Conservation (phyloP, 2,329 filamentous ascomycete genomes). For the Immersiporthe knoxdaviesiana region DNA sequence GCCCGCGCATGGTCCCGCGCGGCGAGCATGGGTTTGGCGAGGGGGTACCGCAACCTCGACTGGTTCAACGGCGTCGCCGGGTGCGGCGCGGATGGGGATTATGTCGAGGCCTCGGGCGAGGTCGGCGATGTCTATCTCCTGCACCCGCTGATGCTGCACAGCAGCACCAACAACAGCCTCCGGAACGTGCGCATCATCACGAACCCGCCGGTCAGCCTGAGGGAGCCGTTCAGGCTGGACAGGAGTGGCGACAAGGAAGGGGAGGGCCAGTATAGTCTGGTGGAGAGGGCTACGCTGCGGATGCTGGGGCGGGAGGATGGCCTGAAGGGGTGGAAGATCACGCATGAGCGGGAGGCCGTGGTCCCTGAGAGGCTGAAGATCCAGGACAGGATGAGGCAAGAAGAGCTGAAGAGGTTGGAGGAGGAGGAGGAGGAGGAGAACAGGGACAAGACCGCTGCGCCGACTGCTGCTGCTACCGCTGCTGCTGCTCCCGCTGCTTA, state of each 20-base stretch:
- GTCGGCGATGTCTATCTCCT: slow-evolving; percentile 62
- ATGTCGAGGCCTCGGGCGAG: slow-evolving; percentile 58
- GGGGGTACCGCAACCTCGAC: slow-evolving; percentile 44
- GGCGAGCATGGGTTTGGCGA: slow-evolving; percentile 53
- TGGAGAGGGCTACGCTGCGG: slow-evolving; percentile 58
- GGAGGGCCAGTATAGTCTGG: slow-evolving; percentile 52
- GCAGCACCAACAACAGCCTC: slow-evolving; percentile 51
- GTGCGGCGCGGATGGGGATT: slow-evolving; percentile 44
- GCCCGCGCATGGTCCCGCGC: slow-evolving; percentile 65
- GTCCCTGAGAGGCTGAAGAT: slow-evolving; percentile 53
- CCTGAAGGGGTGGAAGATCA: slow-evolving; percentile 57
- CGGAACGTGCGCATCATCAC: slow-evolving; percentile 53
- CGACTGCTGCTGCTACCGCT: too few species aligned
- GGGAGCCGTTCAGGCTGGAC: slow-evolving; percentile 56
- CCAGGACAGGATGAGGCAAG: slow-evolving; percentile 54
- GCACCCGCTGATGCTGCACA: slow-evolving; percentile 65
- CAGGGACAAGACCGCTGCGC: too few species aligned
- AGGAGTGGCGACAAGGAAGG: slow-evolving; percentile 42
- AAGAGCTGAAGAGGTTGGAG: slow-evolving; percentile 52
- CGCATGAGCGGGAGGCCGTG: slow-evolving; percentile 51
- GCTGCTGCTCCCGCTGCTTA: neutral
- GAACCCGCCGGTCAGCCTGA: slow-evolving; percentile 58
- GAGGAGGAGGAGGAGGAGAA: slow-evolving; percentile 26
- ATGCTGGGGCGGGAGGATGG: slow-evolving; percentile 49
- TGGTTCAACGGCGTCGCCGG: slow-evolving; percentile 49